Percentiles rank a stretch among this genome's conserved stretches.
Evolutionary conservation across 176 grass and related monocot species (phyloP).

Genomic region (Tuctoria greenei): DNA sequence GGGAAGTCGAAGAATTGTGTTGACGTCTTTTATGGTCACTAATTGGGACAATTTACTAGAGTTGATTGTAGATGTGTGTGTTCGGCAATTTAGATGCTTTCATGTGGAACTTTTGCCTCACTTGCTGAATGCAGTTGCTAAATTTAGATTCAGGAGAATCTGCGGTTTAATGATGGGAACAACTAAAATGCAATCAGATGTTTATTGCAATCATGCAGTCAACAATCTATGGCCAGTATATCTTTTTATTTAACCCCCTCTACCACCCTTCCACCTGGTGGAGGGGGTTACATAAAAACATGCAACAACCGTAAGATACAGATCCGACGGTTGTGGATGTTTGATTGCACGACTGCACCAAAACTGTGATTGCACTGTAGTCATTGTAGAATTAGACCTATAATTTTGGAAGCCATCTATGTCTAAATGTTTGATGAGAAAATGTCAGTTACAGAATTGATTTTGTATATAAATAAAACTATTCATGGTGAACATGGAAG

Average conservation of each 20-base stretch:
- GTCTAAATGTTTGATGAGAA: not conserved
- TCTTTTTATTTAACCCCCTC: no score
- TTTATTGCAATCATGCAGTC: no score
- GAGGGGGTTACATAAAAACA: no score
- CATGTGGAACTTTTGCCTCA: not conserved
- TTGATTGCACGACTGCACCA: no score
- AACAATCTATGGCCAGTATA: no score
- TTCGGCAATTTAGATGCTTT: not conserved
- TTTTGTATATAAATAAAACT: not conserved
- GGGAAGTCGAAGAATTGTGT: not conserved
- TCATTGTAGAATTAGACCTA: no score
- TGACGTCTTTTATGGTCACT: not conserved
- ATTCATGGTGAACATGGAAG: not conserved
- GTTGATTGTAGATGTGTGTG: not conserved
- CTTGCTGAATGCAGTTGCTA: constrained; percentile 8
- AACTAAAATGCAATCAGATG: no score
- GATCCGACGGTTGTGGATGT: no score
- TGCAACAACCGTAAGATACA: no score
- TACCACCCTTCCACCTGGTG: no score
- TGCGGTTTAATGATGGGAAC: not conserved
- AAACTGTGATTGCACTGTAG: no score
- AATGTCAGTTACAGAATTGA: not conserved
- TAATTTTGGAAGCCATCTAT: not conserved
- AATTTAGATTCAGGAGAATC: not conserved
- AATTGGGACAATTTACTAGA: not conserved